Conservation (phyloP, 1,284 basidiomycete species). For the Boletus hoseneyae region DNA sequence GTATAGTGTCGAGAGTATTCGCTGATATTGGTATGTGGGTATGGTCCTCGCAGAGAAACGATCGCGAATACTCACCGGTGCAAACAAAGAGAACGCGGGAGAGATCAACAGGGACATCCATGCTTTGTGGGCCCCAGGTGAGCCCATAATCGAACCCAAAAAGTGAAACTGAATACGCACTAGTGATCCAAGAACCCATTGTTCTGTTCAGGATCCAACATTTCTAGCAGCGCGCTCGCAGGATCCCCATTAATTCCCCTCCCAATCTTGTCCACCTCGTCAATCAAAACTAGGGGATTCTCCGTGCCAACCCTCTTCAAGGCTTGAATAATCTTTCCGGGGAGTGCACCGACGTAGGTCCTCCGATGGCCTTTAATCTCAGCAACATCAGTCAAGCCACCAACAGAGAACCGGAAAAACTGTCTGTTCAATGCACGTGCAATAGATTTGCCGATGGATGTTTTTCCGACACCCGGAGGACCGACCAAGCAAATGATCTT, state of each 20-base stretch:
- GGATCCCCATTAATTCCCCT: conserved; percentile 95
- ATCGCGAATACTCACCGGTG: conserved; percentile 52
- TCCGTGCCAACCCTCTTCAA: conserved; percentile 96
- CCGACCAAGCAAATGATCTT: conserved; percentile 98
- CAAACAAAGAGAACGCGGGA: conserved; percentile 97
- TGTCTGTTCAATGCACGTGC: conserved; percentile 81
- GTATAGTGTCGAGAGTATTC: conserved; percentile 94
- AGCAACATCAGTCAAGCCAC: conserved; percentile 95
- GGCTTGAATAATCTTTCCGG: conserved; percentile 98
- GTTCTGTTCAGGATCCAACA: conserved; percentile 99
- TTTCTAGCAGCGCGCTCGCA: conserved; percentile 90
- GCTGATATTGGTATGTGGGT: conserved; percentile 37
- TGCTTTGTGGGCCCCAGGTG: conserved; percentile 43
- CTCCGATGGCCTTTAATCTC: conserved; percentile 98
- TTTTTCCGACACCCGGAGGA: conserved; percentile 97
- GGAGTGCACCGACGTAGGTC: conserved; percentile 95
- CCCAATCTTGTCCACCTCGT: conserved; percentile 99
- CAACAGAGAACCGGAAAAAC: conserved; percentile 97
- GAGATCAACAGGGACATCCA: conserved; percentile 96
- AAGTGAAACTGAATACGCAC: conserved; percentile 41
- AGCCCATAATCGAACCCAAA: background rate
- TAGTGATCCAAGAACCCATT: conserved; percentile 95
- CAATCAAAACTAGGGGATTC: conserved; percentile 95
- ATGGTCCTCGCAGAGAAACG: background rate
- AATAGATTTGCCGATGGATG: conserved; percentile 92